Evolutionary conservation across 2,329 filamentous ascomycete species (phyloP), one percentile per base, ranked within the genome.

Genomic region (Chaetothyriales sp.): DNA sequence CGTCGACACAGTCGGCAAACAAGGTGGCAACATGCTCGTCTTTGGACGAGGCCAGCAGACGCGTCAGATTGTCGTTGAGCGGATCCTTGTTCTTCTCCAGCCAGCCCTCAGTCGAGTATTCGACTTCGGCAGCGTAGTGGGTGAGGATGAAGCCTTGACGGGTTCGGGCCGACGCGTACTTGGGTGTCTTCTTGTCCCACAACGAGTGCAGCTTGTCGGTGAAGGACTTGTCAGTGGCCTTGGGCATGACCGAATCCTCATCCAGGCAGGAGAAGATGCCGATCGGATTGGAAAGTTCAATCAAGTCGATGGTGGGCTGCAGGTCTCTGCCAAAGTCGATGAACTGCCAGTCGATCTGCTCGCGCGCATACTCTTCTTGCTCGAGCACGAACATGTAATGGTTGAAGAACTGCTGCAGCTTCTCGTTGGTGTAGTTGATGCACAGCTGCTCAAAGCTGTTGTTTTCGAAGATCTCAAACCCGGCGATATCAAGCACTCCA

Each of bases 391-490:
- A 98, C 92, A 98, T 98, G 72, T 98, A 93, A 65, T 98, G 92
- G 62, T 98, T 98, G 77, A 98, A 98, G 67, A 98, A 98, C 60
- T 98, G 92, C 63, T 98, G 92, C 5, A 98, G 79, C 67, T 95
- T 98, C 67, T 98, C 92, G 68, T 98, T 98, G 55, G 93, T 96
- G 69, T 98, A 98, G 69, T 98, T 98, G 76, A 98, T 98, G 72
- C 92, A 98, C 5, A 98, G 77, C 67, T 98, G 92, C 66, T 98
- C 92, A 62, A 98, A 98, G 72, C 90, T 95, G 72, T 98, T 98
- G 62, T 86, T 79, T 60, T 98, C 89, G 61, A 98, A 98, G 53
- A 98, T 98, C 64, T 98, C 92, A 67, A 98, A 98, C 54, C 92
- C 92, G 57, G 93, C 93, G 67, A 98, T 98, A 78, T 98, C 92